phyloP scores from a whole-genome alignment of 1,284 basidiomycete genomes.

The Cryptococcus deneoformans region DNA sequence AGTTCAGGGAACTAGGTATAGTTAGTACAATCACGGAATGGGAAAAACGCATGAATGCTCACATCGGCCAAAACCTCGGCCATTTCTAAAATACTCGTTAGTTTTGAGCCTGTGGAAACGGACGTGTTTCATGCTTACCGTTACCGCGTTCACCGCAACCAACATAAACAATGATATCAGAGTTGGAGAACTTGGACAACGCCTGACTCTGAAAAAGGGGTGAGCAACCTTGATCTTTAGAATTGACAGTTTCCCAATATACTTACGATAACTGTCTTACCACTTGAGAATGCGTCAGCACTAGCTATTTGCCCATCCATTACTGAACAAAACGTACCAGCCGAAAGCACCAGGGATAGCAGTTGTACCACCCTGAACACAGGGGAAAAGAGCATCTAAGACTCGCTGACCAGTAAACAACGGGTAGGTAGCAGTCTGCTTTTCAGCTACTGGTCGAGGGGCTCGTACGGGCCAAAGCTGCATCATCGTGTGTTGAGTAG shows the following conservation, averaged over 20 bases:
- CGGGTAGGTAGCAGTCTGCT: constrained; percentile 89
- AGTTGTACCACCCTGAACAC: constrained; percentile 98
- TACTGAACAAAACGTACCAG: constrained; percentile 42
- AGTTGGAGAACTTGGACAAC: constrained; percentile 98
- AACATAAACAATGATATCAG: constrained; percentile 99
- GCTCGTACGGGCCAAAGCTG: constrained; percentile 99
- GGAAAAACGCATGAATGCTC: constrained; percentile 21
- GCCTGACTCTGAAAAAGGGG: constrained; percentile 59
- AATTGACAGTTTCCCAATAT: neutral
- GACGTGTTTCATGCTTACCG: constrained; percentile 55
- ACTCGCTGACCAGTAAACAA: constrained; percentile 96
- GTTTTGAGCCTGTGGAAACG: neutral
- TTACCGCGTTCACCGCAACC: constrained; percentile 94
- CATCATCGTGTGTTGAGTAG: constrained; percentile 91
- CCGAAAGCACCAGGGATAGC: constrained; percentile 99
- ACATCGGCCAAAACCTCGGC: constrained; percentile 96
- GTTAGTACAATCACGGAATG: constrained; percentile 2
- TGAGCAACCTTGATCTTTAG: neutral
- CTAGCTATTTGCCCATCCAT: too few species aligned
- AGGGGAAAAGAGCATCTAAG: constrained; percentile 96
- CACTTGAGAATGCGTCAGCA: constrained; percentile 42
- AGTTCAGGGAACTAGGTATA: constrained; percentile 82
- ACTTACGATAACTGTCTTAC: constrained; percentile 92
- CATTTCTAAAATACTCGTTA: constrained; percentile 60
- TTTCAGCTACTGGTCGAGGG: constrained; percentile 90